Conservation (phyloP, 2,329 filamentous ascomycete genomes). For the Ascochyta koolunga region DNA sequence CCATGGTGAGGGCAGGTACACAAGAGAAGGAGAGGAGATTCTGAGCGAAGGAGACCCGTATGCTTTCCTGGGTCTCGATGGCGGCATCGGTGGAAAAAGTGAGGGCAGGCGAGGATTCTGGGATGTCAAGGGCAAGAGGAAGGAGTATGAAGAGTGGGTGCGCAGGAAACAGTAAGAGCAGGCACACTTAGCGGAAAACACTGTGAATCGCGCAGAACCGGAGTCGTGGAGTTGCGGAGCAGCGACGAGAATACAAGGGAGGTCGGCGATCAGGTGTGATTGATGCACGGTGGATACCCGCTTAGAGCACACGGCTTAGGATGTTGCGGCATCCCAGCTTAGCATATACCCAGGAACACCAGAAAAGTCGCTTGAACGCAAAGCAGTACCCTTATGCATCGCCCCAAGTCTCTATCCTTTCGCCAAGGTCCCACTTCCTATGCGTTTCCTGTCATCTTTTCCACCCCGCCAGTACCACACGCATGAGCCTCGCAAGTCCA, state of each 20-base stretch:
- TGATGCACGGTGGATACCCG: not conserved
- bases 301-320: not conserved
- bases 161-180: conserved; percentile 24
- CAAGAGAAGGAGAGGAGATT: conserved; percentile 71
- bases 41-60: conserved; percentile 76
- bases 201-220: not conserved
- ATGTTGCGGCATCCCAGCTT: not conserved
- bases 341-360: not conserved
- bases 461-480: conserved; percentile 30
- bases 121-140: conserved; percentile 82
- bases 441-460: conserved; percentile 35
- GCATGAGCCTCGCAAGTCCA: conserved; percentile 35
- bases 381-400: conserved; percentile 2
- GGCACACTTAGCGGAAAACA: not conserved
- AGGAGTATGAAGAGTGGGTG: conserved; percentile 84
- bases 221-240: not conserved
- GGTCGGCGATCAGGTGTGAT: not conserved
- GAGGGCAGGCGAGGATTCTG: conserved; percentile 85
- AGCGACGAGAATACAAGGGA: not conserved
- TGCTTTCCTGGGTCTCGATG: conserved; percentile 59
- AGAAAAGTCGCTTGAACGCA: conserved; percentile 9
- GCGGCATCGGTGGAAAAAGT: conserved; percentile 60
- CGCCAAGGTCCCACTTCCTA: conserved; percentile 4
- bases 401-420: not conserved
- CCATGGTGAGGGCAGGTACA: conserved; percentile 60